Conservation (phyloP, 805 yeast genomes). For the Starmerella asiatica region DNA sequence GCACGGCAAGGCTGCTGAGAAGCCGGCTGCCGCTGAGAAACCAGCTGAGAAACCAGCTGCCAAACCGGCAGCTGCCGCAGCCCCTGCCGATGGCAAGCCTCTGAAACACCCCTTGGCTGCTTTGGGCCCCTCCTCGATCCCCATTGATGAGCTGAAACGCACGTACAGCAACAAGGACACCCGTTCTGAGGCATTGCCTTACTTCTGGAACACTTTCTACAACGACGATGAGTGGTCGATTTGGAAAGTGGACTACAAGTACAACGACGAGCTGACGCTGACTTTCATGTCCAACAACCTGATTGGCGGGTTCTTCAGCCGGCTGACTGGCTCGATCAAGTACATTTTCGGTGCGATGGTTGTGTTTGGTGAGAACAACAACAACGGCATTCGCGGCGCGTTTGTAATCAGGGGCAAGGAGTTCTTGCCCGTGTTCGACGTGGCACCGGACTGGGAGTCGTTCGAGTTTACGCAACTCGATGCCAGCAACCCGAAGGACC, state of each 20-base stretch:
- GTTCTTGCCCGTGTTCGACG: conserved; percentile 78
- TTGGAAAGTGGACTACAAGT: conserved; percentile 91
- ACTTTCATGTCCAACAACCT: conserved; percentile 98
- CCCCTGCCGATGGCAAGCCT: conserved; percentile 38
- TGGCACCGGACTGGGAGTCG: conserved; percentile 99
- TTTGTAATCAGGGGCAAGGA: conserved; percentile 94
- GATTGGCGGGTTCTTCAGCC: conserved; percentile 95
- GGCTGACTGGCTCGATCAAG: conserved; percentile 82
- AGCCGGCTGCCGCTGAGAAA: background rate
- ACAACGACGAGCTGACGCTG: conserved; percentile 92
- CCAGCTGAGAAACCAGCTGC: conserved; percentile 31
- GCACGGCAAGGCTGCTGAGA: conserved; percentile 1
- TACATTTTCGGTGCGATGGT: conserved; percentile 87
- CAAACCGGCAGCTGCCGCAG: conserved; percentile 32
- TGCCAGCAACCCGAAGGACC: conserved; percentile 59
- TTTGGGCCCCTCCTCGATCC: conserved; percentile 49
- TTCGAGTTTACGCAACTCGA: conserved; percentile 75
- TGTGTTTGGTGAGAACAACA: conserved; percentile 97
- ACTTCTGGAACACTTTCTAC: conserved; percentile 88
- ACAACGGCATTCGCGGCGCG: conserved; percentile 94
- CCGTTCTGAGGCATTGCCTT: conserved; percentile 84
- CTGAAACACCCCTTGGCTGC: conserved; percentile 83
- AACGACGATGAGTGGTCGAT: conserved; percentile 88
- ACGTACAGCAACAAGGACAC: conserved; percentile 94
- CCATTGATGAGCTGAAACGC: conserved; percentile 92